phyloP scores from a whole-genome alignment of 2,329 filamentous ascomycete species.

The Xylariaceae sp. region DNA sequence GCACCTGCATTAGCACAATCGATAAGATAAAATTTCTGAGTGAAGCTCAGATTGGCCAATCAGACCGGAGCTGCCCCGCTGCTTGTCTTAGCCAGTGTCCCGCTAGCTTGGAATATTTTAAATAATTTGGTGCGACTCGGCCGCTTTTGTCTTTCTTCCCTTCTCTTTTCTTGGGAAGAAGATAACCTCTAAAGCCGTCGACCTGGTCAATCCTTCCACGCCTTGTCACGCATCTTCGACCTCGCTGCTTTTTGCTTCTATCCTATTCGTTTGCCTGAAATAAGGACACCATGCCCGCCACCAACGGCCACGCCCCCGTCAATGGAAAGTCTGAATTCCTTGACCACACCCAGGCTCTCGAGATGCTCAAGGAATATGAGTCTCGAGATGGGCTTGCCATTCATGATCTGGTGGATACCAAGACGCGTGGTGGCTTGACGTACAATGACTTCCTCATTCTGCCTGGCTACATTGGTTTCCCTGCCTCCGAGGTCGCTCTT shows the following conservation, averaged over 20 bases:
- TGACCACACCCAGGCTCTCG: constrained; percentile 77
- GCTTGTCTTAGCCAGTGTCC: too few relatives aligned
- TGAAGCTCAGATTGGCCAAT: too few relatives aligned
- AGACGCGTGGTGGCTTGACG: constrained; percentile 89
- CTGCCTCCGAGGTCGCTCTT: constrained; percentile 85
- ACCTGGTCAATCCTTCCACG: constrained; percentile 41
- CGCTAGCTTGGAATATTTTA: neutral
- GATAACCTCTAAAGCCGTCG: constrained; percentile 49
- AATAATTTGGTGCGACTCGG: constrained; percentile 33
- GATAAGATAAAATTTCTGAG: constrained; percentile 16
- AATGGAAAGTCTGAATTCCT: constrained; percentile 65
- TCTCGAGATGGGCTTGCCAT: constrained; percentile 86
- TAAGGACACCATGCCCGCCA: constrained; percentile 69
- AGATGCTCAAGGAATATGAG: constrained; percentile 82
- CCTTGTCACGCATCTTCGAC: constrained; percentile 50
- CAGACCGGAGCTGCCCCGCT: too few relatives aligned
- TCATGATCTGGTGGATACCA: constrained; percentile 86
- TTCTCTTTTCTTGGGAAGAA: constrained; percentile 62
- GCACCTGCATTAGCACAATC: constrained; percentile 4
- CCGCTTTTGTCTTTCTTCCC: constrained; percentile 42
- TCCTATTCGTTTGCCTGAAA: constrained; percentile 41
- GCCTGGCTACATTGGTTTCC: constrained; percentile 97
- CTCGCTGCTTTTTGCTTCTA: constrained; percentile 44
- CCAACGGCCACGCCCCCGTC: constrained; percentile 67
- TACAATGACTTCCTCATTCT: constrained; percentile 99